Percentiles rank a stretch among this genome's conserved stretches.
These are phyloP conservation scores for Coprinopsis cinerea DNA, from an alignment of 768 basidiomycete species.

Conservation along the genomic window DNA sequence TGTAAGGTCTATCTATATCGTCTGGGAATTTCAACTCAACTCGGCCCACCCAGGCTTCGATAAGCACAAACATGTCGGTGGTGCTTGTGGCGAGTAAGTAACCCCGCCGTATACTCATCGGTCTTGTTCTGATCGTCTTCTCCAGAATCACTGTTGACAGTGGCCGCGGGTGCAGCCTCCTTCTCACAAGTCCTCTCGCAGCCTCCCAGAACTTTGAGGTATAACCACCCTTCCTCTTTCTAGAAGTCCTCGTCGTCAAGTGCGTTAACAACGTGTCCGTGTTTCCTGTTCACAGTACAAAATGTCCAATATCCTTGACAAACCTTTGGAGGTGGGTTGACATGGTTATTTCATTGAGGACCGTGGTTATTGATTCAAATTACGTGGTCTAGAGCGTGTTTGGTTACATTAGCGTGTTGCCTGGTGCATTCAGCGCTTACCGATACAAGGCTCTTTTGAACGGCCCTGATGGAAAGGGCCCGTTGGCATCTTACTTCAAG, in stretches of 20 bases:
- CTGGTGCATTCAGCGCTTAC: conserved; percentile 90
- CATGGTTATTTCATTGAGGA: conserved; percentile 15
- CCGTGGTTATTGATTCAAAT: neutral
- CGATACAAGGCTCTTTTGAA: conserved; percentile 85
- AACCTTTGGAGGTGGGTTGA: conserved; percentile 72
- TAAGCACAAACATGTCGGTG: conserved; percentile 79
- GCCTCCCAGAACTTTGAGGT: conserved; percentile 96
- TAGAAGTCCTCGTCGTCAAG: neutral
- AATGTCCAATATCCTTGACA: conserved; percentile 94
- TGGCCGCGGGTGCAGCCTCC: conserved; percentile 63
- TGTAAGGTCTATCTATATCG: conserved; percentile 32
- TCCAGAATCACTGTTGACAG: conserved; percentile 68
- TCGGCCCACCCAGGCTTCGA: conserved; percentile 58
- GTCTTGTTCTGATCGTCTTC: conserved; percentile 3
- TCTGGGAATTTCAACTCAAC: neutral
- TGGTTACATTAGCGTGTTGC: conserved; percentile 83
- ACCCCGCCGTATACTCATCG: neutral
- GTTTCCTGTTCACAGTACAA: conserved; percentile 55
- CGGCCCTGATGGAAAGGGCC: conserved; percentile 82
- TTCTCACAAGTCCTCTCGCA: conserved; percentile 71
- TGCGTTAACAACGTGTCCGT: neutral
- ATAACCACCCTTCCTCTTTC: neutral
- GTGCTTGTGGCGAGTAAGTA: conserved; percentile 88
- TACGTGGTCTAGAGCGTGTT: conserved; percentile 57
- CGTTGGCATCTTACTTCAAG: conserved; percentile 89